phyloP scores from a whole-genome alignment of 1,139 yeast species.

The Zygoascus meyerae region DNA sequence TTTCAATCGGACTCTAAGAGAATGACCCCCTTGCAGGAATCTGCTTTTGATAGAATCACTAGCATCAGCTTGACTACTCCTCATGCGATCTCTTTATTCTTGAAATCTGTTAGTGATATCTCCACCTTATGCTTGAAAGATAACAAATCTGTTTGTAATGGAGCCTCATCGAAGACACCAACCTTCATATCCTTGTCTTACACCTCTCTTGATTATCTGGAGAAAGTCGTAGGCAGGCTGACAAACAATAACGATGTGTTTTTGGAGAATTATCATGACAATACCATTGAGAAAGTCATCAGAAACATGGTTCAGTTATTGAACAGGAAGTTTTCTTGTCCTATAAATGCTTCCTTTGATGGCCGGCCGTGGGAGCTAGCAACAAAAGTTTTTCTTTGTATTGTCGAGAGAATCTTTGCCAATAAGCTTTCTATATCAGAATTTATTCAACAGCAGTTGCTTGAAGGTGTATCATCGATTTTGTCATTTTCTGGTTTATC shows the following conservation, averaged over 20 bases:
- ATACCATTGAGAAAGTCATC: conserved; percentile 37
- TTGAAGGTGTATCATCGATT: too few species aligned
- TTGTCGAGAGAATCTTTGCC: conserved; percentile 17
- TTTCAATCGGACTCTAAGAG: conserved; percentile 31
- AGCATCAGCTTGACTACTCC: conserved; percentile 17
- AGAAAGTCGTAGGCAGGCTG: conserved; percentile 35
- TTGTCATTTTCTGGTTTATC: not conserved
- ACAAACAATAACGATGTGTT: conserved; percentile 22
- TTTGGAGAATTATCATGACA: conserved; percentile 32
- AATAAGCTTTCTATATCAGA: not conserved
- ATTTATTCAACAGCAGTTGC: too few species aligned
- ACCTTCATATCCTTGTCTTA: conserved; percentile 62
- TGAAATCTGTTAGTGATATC: conserved; percentile 20
- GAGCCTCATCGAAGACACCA: conserved; percentile 43
- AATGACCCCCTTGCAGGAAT: conserved; percentile 31
- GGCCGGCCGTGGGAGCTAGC: conserved; percentile 32
- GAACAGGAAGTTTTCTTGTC: conserved; percentile 24
- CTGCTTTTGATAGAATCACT: conserved; percentile 26
- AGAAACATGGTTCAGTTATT: conserved; percentile 18
- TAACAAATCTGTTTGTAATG: conserved; percentile 26
- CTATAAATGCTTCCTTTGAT: conserved; percentile 12
- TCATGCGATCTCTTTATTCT: conserved; percentile 17
- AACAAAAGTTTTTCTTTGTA: conserved; percentile 22
- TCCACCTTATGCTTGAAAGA: conserved; percentile 22
- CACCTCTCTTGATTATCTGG: conserved; percentile 42